These are phyloP conservation scores for Acer negundo DNA, from an alignment of 345 rosid genomes.

Conservation along the genomic window DNA sequence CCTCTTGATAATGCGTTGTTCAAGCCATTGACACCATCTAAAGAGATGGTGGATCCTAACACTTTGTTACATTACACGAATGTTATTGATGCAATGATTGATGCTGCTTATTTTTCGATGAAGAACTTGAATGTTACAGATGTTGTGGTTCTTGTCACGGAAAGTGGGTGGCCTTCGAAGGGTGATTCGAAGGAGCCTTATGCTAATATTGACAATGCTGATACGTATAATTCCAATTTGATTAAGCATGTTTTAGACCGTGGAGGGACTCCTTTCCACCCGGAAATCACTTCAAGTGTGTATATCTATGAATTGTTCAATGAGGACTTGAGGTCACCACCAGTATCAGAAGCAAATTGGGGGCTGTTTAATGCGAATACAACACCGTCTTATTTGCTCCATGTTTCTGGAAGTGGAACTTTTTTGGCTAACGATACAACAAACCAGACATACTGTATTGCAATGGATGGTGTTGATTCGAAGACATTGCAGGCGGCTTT, in stretches of 20 bases:
- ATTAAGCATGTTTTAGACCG: constrained; percentile 85
- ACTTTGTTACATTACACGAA: constrained; percentile 93
- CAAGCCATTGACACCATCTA: constrained; percentile 83
- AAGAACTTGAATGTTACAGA: constrained; percentile 82
- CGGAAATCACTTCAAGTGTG: constrained; percentile 76
- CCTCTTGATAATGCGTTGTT: constrained; percentile 88
- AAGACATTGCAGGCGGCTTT: constrained; percentile 85
- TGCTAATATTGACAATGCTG: constrained; percentile 84
- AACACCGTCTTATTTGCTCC: constrained; percentile 86
- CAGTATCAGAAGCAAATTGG: constrained; percentile 87
- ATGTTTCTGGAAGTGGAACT: constrained; percentile 84
- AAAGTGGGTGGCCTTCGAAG: constrained; percentile 86
- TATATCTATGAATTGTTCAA: constrained; percentile 87
- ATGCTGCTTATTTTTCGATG: constrained; percentile 91
- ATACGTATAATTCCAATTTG: constrained; percentile 82
- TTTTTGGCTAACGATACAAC: constrained; percentile 95
- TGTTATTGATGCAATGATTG: constrained; percentile 94
- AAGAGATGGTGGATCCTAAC: constrained; percentile 98
- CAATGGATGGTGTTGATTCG: constrained; percentile 65
- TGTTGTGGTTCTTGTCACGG: constrained; percentile 79
- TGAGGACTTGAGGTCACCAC: constrained; percentile 80
- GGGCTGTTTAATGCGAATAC: constrained; percentile 83
- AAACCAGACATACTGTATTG: constrained; percentile 81
- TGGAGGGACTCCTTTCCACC: constrained; percentile 83
- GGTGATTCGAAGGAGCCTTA: constrained; percentile 88